Conservation (phyloP, 768 basidiomycete species). For the Lactarius quietus region DNA sequence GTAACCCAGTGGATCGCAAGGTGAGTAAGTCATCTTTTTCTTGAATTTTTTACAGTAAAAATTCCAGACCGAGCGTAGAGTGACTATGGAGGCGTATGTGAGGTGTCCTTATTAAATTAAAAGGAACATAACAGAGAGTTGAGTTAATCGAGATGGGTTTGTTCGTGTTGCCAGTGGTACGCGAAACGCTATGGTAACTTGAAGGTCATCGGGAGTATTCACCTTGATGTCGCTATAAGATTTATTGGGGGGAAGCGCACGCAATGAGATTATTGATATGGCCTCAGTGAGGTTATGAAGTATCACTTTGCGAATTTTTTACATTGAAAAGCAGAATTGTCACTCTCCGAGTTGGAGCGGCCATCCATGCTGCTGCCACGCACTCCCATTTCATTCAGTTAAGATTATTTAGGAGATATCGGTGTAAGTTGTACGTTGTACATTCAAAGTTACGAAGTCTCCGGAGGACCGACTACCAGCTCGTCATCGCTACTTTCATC, state of each 20-base stretch:
- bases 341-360: neutral
- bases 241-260: neutral
- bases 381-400: neutral
- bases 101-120: no score
- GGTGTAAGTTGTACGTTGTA: neutral
- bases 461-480: slow-evolving; percentile 10
- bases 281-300: neutral
- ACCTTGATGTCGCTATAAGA: no score
- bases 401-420: no score
- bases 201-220: no score
- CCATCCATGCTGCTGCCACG: neutral
- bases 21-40: no score
- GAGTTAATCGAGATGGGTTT: no score
- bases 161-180: no score
- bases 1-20: neutral
- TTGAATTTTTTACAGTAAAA: no score
- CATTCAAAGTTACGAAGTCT: neutral
- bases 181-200: no score
- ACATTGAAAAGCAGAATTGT: neutral
- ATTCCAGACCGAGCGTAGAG: no score
- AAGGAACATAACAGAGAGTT: no score
- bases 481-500: slow-evolving; percentile 30
- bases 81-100: no score
- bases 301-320: neutral
- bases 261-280: neutral